These are phyloP conservation scores for Pseudogymnoascus destructans DNA, from an alignment of 2,329 filamentous ascomycete genomes.

Conservation along the genomic window DNA sequence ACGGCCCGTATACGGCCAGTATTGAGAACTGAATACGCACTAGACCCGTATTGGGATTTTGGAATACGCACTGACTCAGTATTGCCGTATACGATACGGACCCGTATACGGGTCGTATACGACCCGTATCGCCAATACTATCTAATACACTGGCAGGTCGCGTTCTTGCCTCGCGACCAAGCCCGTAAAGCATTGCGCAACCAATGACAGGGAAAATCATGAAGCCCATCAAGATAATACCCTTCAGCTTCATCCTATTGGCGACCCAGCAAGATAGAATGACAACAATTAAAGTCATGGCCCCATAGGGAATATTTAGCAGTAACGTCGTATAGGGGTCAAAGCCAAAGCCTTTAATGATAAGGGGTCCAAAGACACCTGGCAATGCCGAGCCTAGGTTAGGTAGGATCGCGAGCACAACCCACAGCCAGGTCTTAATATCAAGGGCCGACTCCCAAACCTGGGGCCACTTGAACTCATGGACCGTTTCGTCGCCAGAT, in stretches of 20 bases:
- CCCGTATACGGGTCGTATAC: too few relatives aligned
- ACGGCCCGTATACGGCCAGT: too few relatives aligned
- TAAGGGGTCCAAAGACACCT: conserved; percentile 28
- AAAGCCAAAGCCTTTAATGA: conserved; percentile 31
- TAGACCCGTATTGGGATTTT: too few relatives aligned
- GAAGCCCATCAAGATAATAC: conserved; percentile 38
- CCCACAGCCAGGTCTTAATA: conserved; percentile 28
- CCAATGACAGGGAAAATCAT: conserved; percentile 49
- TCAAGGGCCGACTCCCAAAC: conserved; percentile 27
- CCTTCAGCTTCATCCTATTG: conserved; percentile 44
- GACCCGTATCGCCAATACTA: too few relatives aligned
- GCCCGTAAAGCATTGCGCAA: conserved; percentile 41
- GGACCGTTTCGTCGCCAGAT: conserved; percentile 41
- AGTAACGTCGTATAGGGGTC: conserved; percentile 30
- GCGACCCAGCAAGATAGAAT: conserved; percentile 45
- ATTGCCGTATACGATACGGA: too few relatives aligned
- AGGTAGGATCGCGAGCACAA: conserved; percentile 20
- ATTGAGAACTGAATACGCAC: too few relatives aligned
- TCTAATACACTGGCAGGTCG: too few relatives aligned
- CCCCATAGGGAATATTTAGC: conserved; percentile 32
- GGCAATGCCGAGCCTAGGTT: conserved; percentile 15
- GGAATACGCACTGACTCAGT: too few relatives aligned
- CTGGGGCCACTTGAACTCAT: conserved; percentile 40
- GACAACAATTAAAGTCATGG: conserved; percentile 46
- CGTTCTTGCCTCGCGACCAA: conserved; percentile 34